Evolutionary conservation across 2,329 filamentous ascomycete species (phyloP).

Genomic region (Talaromyces sp.): DNA sequence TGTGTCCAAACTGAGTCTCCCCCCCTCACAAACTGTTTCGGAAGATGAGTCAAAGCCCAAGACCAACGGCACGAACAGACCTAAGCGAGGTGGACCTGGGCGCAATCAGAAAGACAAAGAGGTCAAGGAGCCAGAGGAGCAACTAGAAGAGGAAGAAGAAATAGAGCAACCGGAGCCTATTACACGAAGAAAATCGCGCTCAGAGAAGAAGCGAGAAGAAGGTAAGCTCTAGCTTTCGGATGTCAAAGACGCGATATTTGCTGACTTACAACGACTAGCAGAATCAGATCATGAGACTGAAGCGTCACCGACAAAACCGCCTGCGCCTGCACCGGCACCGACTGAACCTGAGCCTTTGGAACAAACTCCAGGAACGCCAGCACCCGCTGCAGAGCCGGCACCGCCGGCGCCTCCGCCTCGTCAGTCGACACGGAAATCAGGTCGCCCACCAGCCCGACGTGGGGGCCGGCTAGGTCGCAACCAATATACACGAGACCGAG

Average conservation of each 20-base stretch:
- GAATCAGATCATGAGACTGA: conserved; percentile 68
- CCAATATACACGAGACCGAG: conserved; percentile 76
- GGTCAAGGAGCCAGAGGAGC: conserved; percentile 54
- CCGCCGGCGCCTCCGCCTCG: conserved; percentile 33
- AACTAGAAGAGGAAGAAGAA: conserved; percentile 47
- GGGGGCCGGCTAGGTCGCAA: conserved; percentile 66
- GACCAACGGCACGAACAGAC: conserved; percentile 53
- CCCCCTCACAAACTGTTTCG: conserved; percentile 48
- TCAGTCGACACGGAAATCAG: conserved; percentile 57
- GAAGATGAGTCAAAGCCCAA: conserved; percentile 62
- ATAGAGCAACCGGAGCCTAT: conserved; percentile 69
- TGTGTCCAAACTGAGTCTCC: conserved; percentile 47
- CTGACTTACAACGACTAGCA: conserved; percentile 28
- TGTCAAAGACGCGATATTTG: not conserved
- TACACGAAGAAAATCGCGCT: conserved; percentile 75
- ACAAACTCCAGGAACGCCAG: conserved; percentile 43
- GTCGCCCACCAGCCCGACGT: conserved; percentile 63
- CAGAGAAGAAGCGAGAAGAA: conserved; percentile 74
- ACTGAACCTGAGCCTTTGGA: conserved; percentile 32
- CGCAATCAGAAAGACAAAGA: conserved; percentile 54
- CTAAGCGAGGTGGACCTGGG: conserved; percentile 53
- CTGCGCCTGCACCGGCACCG: conserved; percentile 22
- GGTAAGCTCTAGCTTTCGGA: conserved; percentile 51
- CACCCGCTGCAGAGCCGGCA: conserved; percentile 38
- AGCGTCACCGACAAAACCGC: conserved; percentile 51